Base-by-base conservation (phyloP, 768 basidiomycete genomes). In the Pleurotus salmoneostramineus region DNA sequence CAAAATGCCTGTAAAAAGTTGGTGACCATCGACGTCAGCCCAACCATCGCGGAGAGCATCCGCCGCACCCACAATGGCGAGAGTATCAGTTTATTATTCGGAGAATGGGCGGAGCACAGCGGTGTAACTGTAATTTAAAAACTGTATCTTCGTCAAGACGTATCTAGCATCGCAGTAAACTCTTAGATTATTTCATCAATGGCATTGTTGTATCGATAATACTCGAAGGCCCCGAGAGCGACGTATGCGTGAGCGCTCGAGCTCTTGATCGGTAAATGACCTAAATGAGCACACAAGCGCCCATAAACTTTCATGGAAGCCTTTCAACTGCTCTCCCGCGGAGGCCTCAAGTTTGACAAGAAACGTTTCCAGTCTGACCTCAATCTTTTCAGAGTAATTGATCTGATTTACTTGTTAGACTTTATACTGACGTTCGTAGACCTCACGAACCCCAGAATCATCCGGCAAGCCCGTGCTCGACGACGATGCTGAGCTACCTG, bases 11-110 rank as follows among this genome's bases (percentile, higher is more conserved):
- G 87, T 65, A 77, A 83, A 35, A 98, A 97, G 70, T 78, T 99
- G 56, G 83, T 89, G 64, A 88, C 89, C 6, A 84, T 99, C 65
- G 97, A 99, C 72, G 83, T 98, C 66, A 91, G 88, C 67, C 84
- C 92, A 31, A 93, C 91, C 37, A 87, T 99, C 62, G 91, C 97
- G 4, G 97, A 99, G 77, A 94, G 92, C 63, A 97, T 99, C 56
- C 87, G 97, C 43, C 81, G 96, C 60, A 95, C 92, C 3, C 93
- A 95, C 71, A 95, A 95, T 60, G 93, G 94, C 58, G 93, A 95
- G 74, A 93, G 91, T 61, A 94, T 95, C 66, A 92, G 90, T 61
- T 69, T 94, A 36, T 75, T 95, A 8, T 95, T 95, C 63, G 90
- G 89, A 42, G 92, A 93, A 65, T 91, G 88, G 86, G 78, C 86